phyloP scores from a whole-genome alignment of 2,329 filamentous ascomycete genomes.

The Fusarium vanettenii region DNA sequence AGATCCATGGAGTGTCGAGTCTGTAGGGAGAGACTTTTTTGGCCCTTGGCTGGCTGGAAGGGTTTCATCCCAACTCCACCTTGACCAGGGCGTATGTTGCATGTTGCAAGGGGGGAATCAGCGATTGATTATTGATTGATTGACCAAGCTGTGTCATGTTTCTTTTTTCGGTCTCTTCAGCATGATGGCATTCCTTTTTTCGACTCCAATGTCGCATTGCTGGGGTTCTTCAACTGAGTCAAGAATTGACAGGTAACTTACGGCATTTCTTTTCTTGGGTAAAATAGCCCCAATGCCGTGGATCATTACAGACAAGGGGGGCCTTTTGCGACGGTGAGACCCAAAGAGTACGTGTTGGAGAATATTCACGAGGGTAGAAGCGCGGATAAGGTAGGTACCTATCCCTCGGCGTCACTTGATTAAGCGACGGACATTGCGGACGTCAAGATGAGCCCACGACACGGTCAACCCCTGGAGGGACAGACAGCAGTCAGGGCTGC shows the following conservation, averaged over 20 bases:
- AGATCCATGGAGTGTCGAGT: background rate
- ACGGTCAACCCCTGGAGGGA: slow-evolving; percentile 30
- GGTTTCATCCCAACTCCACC: slow-evolving; percentile 13
- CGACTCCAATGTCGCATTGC: background rate
- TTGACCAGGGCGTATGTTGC: slow-evolving; percentile 4
- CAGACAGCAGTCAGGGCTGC: background rate
- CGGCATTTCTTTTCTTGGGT: background rate
- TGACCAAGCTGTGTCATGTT: slow-evolving; percentile 12
- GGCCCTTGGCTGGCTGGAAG: background rate
- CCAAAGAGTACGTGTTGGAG: background rate
- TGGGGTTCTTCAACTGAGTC: background rate
- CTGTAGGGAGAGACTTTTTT: background rate
- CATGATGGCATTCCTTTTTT: background rate
- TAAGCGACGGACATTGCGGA: slow-evolving; percentile 31
- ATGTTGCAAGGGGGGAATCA: background rate
- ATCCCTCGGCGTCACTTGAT: slow-evolving; percentile 5
- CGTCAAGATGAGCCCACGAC: slow-evolving; percentile 39
- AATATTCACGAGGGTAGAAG: background rate
- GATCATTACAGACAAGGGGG: background rate
- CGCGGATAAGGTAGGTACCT: background rate
- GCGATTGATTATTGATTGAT: background rate
- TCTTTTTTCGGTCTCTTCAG: background rate
- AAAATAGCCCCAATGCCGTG: background rate
- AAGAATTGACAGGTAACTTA: background rate
- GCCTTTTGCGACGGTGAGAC: background rate